These are phyloP conservation scores for Setaria viridis DNA, from an alignment of 202 grass and related monocot species.

Conservation along the genomic window DNA sequence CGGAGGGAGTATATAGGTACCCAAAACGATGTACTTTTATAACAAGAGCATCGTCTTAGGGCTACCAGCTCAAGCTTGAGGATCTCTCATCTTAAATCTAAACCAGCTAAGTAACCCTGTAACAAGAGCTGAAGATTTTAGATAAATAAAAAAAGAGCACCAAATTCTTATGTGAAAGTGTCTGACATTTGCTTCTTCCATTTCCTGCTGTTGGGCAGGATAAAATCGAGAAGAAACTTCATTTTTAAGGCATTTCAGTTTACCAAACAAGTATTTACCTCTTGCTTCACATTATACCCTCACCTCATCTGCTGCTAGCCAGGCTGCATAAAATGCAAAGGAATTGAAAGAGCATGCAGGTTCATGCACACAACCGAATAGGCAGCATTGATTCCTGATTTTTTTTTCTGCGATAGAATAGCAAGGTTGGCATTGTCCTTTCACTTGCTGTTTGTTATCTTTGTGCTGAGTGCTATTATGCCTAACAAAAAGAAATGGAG, in stretches of 20 bases:
- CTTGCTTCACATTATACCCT: not conserved
- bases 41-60: constrained; percentile 3
- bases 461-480: not conserved
- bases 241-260: not conserved
- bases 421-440: not conserved
- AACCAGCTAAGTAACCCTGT: constrained; percentile 19
- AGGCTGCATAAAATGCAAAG: not conserved
- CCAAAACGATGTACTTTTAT: not conserved
- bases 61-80: not conserved
- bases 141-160: not conserved
- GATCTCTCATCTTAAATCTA: constrained; percentile 11
- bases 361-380: not conserved
- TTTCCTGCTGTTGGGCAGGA: not conserved
- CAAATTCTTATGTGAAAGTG: not conserved
- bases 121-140: not conserved
- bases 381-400: not conserved
- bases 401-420: not conserved
- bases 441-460: not conserved
- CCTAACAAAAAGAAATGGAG: not conserved
- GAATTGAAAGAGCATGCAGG: not conserved
- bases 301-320: not conserved
- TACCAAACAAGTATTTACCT: not conserved
- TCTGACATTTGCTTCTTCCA: not conserved
- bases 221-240: not conserved
- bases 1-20: no score